Base-by-base conservation (phyloP, 2,329 filamentous ascomycete genomes). In the Diaporthe helianthi region DNA sequence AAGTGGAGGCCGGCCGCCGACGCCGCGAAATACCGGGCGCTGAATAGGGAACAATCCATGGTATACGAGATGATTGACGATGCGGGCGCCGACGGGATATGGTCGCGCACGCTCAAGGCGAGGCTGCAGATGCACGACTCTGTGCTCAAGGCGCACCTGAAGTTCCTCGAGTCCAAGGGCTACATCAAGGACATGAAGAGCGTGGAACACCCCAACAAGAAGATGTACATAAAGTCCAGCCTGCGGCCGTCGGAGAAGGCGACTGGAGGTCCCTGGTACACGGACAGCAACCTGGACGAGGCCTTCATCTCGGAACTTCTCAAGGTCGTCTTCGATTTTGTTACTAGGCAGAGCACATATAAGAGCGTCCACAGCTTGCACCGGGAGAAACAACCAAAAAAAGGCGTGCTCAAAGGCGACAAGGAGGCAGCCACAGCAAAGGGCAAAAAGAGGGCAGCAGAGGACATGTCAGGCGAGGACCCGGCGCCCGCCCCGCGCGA, bases 211-310 rank as follows among this genome's bases (percentile, higher is more conserved):
- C 93, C 93, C 33, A 92, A 91, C 73, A 92, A 96, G 78, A 97
- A 97, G 82, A 97, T 97, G 87, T 99, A 96, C 85, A 97, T 99
- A 86, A 90, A 97, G 76, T 89, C 91, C 66, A 90, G 91, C 72
- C 87, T 99, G 71, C 89, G 90, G 13, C 95, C 96, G 0, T 93
- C 91, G 66, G 94, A 98, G 72, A 92, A 96, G 71, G 93, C 97
- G 55, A 97, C 94, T 0, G 96, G 96, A 58, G 96, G 96, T 1
- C 92, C 93, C 10, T 99, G 95, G 93, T 98, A 96, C 79, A 94
- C 93, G 9, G 94, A 97, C 72, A 93, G 93, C 65, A 92, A 94
- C 73, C 86, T 98, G 15, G 96, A 99, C 80, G 90, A 92, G 73
- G 92, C 92, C 69, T 93, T 99, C 78, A 94, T 98, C 75, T 89